Evolutionary conservation across 2,329 filamentous ascomycete species (phyloP).

Genomic region (Calonectria hawksworthii): DNA sequence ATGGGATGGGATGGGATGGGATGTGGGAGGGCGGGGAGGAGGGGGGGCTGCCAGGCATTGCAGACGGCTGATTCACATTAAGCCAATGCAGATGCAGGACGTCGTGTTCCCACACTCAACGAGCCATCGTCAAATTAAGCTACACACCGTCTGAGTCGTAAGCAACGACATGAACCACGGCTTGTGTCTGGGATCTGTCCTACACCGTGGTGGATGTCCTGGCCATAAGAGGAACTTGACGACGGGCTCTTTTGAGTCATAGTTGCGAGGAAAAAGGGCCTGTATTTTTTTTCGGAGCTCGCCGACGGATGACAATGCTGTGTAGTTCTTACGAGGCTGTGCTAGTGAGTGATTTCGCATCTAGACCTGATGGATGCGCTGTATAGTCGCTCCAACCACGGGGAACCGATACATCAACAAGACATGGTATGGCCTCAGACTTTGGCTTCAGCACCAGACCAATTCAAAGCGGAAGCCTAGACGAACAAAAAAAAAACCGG

Average conservation of each 20-base stretch:
- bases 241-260: background rate
- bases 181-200: background rate
- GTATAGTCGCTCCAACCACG: background rate
- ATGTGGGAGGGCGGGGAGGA: background rate
- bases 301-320: background rate
- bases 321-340: background rate
- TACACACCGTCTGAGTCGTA: background rate
- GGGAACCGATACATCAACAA: background rate
- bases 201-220: background rate
- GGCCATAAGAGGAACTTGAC: background rate
- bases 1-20: background rate
- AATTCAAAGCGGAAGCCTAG: background rate
- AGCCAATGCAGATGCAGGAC: background rate
- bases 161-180: background rate
- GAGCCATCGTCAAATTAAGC: background rate
- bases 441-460: background rate
- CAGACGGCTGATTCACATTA: slow-evolving; percentile 1
- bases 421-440: background rate
- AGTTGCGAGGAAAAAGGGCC: background rate
- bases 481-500: background rate
- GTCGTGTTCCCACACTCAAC: background rate
- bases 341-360: background rate
- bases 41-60: background rate
- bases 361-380: background rate
- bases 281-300: background rate